phyloP scores from a whole-genome alignment of 164 flowering plant species.

The Sedum album region DNA sequence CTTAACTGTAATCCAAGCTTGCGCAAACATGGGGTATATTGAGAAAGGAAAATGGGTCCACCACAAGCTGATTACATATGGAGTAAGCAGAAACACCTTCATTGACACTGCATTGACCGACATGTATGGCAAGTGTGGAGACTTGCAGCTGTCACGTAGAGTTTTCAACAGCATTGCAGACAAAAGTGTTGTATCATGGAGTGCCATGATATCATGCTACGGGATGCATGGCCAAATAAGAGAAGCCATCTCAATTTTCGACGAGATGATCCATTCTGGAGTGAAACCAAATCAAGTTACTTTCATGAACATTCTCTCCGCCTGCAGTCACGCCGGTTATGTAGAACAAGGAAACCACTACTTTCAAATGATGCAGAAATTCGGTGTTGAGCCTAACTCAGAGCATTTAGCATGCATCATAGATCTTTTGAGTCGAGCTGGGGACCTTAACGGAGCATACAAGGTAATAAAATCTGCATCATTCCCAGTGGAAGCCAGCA shows the following conservation, averaged over 20 bases:
- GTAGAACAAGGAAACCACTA: conserved; percentile 55
- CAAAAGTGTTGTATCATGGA: conserved; percentile 63
- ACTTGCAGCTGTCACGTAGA: conserved; percentile 37
- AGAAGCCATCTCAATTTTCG: conserved; percentile 38
- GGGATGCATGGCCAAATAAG: conserved; percentile 54
- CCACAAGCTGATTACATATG: conserved; percentile 49
- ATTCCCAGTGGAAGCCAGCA: conserved; percentile 39
- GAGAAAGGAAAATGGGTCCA: conserved; percentile 78
- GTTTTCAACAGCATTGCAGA: conserved; percentile 48
- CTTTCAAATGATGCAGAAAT: conserved; percentile 46
- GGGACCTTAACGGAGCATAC: conserved; percentile 53
- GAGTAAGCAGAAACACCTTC: conserved; percentile 33
- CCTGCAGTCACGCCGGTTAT: conserved; percentile 67
- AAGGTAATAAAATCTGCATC: conserved; percentile 45
- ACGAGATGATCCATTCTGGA: conserved; percentile 49
- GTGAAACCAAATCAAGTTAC: conserved; percentile 56
- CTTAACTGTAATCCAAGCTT: conserved; percentile 62
- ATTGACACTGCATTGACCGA: conserved; percentile 53
- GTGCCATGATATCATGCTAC: conserved; percentile 61
- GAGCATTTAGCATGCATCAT: conserved; percentile 66
- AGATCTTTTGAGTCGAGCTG: conserved; percentile 77
- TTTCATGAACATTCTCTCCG: conserved; percentile 62
- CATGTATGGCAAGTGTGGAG: conserved; percentile 86
- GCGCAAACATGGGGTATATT: conserved; percentile 51
- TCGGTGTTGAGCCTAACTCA: conserved; percentile 35